Evolutionary conservation across 176 grass and related monocot species (phyloP).

Genomic region (Hyparrhenia diplandra): DNA sequence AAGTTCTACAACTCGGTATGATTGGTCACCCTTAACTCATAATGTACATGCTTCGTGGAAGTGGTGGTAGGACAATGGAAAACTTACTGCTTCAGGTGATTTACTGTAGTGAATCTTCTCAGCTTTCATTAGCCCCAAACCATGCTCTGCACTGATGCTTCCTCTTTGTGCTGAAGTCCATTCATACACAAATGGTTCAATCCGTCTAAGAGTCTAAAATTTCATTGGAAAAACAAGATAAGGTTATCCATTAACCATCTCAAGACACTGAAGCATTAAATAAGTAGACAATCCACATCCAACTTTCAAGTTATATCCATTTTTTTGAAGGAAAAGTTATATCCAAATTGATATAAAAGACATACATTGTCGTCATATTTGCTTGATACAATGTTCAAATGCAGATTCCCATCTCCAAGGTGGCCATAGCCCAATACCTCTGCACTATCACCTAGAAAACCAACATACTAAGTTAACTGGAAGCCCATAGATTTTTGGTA

Average conservation of each 20-base stretch:
- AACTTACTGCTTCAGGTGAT: constrained; percentile 74
- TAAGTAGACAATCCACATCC: constrained; percentile 14
- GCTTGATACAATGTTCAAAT: constrained; percentile 73
- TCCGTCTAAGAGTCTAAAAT: constrained; percentile 59
- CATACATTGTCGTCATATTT: constrained; percentile 74
- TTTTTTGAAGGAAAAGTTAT: too few relatives aligned
- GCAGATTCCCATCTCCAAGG: constrained; percentile 94
- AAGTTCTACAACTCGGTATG: not conserved
- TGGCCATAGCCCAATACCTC: constrained; percentile 86
- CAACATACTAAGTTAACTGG: constrained; percentile 17
- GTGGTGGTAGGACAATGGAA: not conserved
- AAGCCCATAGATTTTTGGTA: not conserved
- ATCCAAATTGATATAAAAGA: not conserved
- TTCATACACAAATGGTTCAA: constrained; percentile 94
- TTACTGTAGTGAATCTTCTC: constrained; percentile 99
- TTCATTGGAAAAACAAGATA: constrained; percentile 33
- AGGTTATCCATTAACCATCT: not conserved
- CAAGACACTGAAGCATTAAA: constrained; percentile 7
- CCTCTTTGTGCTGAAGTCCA: constrained; percentile 90
- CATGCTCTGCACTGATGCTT: constrained; percentile 95
- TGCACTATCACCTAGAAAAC: constrained; percentile 51
- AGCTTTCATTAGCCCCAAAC: constrained; percentile 90
- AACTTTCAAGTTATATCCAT: not conserved
- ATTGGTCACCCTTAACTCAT: not conserved
- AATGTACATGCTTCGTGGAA: not conserved